phyloP scores from a whole-genome alignment of 2,329 filamentous ascomycete species.

The Hypoxylon sp. region DNA sequence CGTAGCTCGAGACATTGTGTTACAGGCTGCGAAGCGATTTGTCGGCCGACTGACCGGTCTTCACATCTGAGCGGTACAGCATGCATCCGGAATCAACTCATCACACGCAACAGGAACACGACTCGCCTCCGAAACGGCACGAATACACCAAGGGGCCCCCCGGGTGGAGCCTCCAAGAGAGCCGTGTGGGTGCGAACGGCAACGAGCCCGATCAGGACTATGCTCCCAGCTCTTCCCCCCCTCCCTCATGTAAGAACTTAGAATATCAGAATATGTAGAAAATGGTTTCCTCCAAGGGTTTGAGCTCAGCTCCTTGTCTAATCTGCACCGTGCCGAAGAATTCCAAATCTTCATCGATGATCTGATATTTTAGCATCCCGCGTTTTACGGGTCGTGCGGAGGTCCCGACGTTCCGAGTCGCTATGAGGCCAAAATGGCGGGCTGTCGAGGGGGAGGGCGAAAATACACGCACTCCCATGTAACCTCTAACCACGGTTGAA shows the following conservation, averaged over 20 bases:
- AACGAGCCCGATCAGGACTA: conserved; percentile 22
- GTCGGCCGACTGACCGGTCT: conserved; percentile 5
- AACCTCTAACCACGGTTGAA: conserved; percentile 11
- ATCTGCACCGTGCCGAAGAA: conserved; percentile 19
- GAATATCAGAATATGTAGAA: conserved; percentile 29
- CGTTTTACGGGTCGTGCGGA: conserved; percentile 13
- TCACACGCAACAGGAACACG: conserved; percentile 12
- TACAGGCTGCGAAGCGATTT: conserved; percentile 8
- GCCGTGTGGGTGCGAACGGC: conserved; percentile 15
- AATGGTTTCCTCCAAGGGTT: conserved; percentile 6
- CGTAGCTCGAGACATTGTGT: conserved; percentile 19
- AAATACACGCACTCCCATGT: conserved; percentile 19
- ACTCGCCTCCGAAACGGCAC: conserved; percentile 21
- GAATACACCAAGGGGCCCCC: conserved; percentile 20
- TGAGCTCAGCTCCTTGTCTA: conserved; percentile 19
- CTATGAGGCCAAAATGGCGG: conserved; percentile 15
- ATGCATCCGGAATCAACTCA: conserved; percentile 18
- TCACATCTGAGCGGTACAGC: conserved; percentile 6
- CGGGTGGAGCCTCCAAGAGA: conserved; percentile 15
- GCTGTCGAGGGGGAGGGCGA: conserved; percentile 7
- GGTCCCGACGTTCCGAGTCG: conserved; percentile 28
- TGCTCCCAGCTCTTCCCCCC: too few species aligned
- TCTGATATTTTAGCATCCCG: conserved; percentile 24
- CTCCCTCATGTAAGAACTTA: conserved; percentile 36
- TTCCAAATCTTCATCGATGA: conserved; percentile 21